These are phyloP conservation scores for Eutreptiella sp. DNA, from an alignment of 208 protist species.

Conservation along the genomic window DNA sequence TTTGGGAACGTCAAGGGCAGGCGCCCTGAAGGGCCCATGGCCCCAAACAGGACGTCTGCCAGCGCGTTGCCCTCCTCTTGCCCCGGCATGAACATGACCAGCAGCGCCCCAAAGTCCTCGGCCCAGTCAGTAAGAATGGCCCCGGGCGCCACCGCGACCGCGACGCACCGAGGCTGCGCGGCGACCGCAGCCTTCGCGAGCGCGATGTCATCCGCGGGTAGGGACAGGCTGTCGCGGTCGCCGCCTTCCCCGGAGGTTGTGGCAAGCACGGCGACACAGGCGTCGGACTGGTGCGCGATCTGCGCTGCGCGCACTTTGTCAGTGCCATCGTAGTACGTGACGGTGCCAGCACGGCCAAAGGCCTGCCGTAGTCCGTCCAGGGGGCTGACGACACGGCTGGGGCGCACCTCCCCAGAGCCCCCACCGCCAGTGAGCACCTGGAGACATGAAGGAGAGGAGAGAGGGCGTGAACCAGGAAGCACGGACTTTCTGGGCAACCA, in stretches of 20 bases:
- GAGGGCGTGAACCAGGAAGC: too few relatives aligned
- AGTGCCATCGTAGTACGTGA: slow-evolving; percentile 10
- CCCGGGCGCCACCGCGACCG: slow-evolving; percentile 12
- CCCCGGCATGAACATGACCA: slow-evolving; percentile 17
- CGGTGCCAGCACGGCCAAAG: neutral
- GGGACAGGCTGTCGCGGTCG: slow-evolving; percentile 13
- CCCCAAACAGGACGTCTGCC: slow-evolving; percentile 29
- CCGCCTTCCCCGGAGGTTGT: slow-evolving; percentile 4
- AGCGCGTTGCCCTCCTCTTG: slow-evolving; percentile 15
- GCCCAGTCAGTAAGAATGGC: slow-evolving; percentile 14
- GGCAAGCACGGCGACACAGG: neutral
- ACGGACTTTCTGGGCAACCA: too few relatives aligned
- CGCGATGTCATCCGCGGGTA: slow-evolving; percentile 1
- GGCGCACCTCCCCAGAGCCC: slow-evolving; percentile 24
- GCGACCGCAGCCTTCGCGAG: neutral
- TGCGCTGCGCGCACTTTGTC: neutral
- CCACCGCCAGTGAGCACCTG: slow-evolving; percentile 40
- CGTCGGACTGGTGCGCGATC: slow-evolving; percentile 12
- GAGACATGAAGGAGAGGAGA: too few relatives aligned
- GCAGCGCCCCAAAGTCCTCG: slow-evolving; percentile 6
- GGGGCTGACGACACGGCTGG: slow-evolving; percentile 22
- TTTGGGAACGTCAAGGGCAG: slow-evolving; percentile 29
- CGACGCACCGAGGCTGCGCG: slow-evolving; percentile 11
- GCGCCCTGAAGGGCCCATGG: slow-evolving; percentile 12
- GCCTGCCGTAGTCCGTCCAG: slow-evolving; percentile 12